Evolutionary conservation across 2,329 filamentous ascomycete species (phyloP).

Genomic region (Cladophialophora bantiana): DNA sequence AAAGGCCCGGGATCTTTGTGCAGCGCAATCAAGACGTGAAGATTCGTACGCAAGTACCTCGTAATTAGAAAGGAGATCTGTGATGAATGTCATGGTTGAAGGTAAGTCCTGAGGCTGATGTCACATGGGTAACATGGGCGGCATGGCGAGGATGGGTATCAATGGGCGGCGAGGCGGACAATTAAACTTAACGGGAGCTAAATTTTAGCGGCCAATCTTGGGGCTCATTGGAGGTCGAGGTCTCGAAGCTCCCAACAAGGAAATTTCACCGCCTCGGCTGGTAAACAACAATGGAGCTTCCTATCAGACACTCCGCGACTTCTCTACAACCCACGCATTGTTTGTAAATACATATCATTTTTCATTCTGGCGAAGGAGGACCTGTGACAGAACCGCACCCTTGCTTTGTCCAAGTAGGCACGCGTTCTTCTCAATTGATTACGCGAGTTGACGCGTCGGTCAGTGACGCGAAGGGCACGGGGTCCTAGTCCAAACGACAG

Average conservation of each 20-base stretch:
- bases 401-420: not conserved
- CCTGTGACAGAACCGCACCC: not conserved
- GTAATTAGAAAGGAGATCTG: not conserved
- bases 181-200: constrained; percentile 21
- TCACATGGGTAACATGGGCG: no score
- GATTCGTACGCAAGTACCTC: constrained; percentile 10
- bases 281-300: constrained; percentile 30
- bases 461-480: constrained; percentile 37
- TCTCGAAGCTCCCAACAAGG: not conserved
- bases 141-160: no score
- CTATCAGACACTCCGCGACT: constrained; percentile 14
- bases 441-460: constrained; percentile 20
- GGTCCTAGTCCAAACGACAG: constrained; percentile 12
- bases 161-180: no score
- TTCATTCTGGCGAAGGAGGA: not conserved
- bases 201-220: constrained; percentile 37
- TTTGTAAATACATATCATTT: not conserved
- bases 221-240: not conserved
- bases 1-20: not conserved
- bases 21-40: not conserved
- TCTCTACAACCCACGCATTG: not conserved
- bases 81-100: not conserved
- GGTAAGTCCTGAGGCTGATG: not conserved
- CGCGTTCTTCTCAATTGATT: constrained; percentile 16
- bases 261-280: constrained; percentile 11